A percentile compares a stretch with the other conserved stretches of the same genome.
Evolutionary conservation across 441 rosid species (phyloP).

Genomic region (Mallotus repandus): DNA sequence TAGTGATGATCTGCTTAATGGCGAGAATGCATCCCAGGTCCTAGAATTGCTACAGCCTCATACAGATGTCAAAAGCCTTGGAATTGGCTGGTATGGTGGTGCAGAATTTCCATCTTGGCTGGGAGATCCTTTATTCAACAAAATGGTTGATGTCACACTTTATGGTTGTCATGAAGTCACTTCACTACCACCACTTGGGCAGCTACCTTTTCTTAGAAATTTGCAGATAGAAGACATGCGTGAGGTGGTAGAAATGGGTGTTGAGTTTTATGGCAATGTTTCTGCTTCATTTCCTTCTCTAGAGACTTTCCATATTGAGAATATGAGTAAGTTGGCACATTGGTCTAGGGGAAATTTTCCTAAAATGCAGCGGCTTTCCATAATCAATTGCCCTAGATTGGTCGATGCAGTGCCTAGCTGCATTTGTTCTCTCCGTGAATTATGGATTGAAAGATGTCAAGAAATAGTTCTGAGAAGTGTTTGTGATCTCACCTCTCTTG

Average conservation of each 20-base stretch:
- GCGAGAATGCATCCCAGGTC: not conserved
- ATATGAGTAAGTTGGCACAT: no score
- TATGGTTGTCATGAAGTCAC: not conserved
- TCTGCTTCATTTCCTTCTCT: no score
- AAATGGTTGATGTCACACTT: not conserved
- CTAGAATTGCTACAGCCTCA: not conserved
- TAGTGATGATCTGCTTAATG: not conserved
- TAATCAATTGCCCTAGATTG: no score
- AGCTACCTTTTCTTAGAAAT: not conserved
- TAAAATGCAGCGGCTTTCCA: no score
- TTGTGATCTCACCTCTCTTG: no score
- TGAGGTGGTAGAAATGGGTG: not conserved
- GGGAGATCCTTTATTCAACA: not conserved
- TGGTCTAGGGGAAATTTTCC: no score
- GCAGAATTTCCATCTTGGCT: constrained; percentile 3
- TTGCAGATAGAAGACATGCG: not conserved
- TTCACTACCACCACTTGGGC: not conserved
- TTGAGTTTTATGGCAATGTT: no score
- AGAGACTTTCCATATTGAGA: no score
- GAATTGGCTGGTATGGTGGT: not conserved
- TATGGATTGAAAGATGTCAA: no score
- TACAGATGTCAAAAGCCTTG: not conserved
- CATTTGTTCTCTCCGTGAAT: no score
- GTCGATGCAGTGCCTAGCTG: no score
- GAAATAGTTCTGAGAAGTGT: no score